phyloP scores from a whole-genome alignment of 2,329 filamentous ascomycete species.

The Alternaria hordeiaustralica region DNA sequence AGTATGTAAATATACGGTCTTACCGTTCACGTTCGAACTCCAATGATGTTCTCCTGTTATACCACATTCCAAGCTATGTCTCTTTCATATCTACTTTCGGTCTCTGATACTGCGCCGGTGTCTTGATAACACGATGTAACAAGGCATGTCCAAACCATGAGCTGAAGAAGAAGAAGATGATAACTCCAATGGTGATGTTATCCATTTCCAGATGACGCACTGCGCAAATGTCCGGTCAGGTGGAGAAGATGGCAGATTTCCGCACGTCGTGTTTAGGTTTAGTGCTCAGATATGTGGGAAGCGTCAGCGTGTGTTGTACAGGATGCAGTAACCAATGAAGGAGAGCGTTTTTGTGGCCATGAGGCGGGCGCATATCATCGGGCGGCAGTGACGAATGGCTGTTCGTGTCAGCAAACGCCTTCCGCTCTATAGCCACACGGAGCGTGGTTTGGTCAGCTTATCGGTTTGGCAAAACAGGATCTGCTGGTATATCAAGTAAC shows the following conservation, averaged over 20 bases:
- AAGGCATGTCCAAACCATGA: constrained; percentile 15
- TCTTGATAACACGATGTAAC: constrained; percentile 20
- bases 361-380: background rate
- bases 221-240: background rate
- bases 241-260: accelerated
- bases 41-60: background rate
- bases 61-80: background rate
- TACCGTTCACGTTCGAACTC: background rate
- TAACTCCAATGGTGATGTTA: constrained; percentile 5
- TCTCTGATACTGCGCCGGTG: constrained; percentile 18
- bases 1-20: background rate
- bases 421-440: background rate
- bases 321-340: background rate
- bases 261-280: background rate
- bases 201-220: constrained; percentile 3
- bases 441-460: background rate
- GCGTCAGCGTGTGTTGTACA: background rate
- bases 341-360: background rate
- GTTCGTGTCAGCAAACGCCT: background rate
- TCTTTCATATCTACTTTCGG: background rate
- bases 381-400: background rate
- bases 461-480: background rate
- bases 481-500: accelerated
- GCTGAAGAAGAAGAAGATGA: constrained; percentile 19
- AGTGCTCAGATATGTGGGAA: background rate